Base-by-base conservation (phyloP, 495 filamentous ascomycete genomes). In the Cudoniella acicularis region DNA sequence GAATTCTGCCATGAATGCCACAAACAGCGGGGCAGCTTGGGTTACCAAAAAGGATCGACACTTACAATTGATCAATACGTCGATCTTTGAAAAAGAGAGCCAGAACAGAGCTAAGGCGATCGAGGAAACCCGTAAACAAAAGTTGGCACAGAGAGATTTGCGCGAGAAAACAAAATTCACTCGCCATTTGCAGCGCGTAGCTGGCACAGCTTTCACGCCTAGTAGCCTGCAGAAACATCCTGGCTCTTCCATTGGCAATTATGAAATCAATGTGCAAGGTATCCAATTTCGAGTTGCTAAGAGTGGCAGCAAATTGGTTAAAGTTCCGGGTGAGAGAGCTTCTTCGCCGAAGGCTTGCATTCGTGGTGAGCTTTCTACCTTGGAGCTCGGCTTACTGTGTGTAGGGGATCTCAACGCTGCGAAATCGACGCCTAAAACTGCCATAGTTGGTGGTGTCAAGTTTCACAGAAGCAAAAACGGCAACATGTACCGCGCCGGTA, bases 401-500 rank as follows among this genome's bases (percentile, higher is more conserved):
- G 49, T 62, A 88, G 89, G 82, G 72, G 82, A 87, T 49, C 54
- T 42, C n/a, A 87, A 84, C 69, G 76, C 79, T 45, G 81, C 82
- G 58, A 84, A 80, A 56, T 76, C 79, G 21, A 96, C 92, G 4
- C 93, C 93, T 0, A 96, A 92, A 72, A 79, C 80, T 69, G 82
- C 90, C 24, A 77, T 77, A 3, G 75, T 98, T 61, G 90, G 85
- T 26, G 92, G 92, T 50, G 90, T 97, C 56, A 84, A 80, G 42
- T 98, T 96, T 71, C 81, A 90, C 61, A 83, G 93, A 55, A 96
- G 89, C 72, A 96, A 94, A 70, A 88, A 87, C 64, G 93, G 93
- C 53, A 98, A 98, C 56, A 81, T 98, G 53, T 88, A 91, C 65
- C 89, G 91, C 48, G 78, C 85, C 61, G 86, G 86, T 24, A 73